Percentiles rank a stretch among this genome's conserved stretches.
Conservation (phyloP, 1,284 basidiomycete species). For the Takashimella koratensis region DNA sequence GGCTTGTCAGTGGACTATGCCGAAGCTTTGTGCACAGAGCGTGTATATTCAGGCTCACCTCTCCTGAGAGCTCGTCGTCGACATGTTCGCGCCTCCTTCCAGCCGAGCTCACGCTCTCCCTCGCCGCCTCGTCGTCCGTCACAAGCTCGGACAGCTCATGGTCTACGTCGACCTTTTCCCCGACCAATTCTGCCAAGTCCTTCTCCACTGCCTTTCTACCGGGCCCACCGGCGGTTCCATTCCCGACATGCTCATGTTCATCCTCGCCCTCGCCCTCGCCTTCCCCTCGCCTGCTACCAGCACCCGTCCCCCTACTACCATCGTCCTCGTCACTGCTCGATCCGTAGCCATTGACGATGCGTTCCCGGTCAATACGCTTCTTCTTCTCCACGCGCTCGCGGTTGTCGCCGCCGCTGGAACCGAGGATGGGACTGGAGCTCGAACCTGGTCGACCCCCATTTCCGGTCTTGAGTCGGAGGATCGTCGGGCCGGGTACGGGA, state of each 20-base stretch:
- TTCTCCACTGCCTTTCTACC: slow-evolving; percentile 14
- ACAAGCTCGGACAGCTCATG: slow-evolving; percentile 33
- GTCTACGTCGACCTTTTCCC: slow-evolving; percentile 15
- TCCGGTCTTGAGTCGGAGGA: not conserved
- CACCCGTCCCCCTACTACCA: not conserved
- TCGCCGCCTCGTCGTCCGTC: slow-evolving; percentile 21
- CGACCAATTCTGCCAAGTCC: slow-evolving; percentile 27
- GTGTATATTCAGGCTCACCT: slow-evolving; percentile 18
- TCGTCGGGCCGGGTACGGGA: not conserved
- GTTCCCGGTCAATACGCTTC: slow-evolving; percentile 22
- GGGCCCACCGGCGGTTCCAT: not conserved
- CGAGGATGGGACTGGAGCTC: slow-evolving; percentile 4
- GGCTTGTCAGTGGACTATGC: slow-evolving; percentile 4
- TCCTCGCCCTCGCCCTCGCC: not conserved
- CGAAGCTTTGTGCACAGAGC: no score
- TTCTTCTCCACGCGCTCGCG: slow-evolving; percentile 15
- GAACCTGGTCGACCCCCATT: not conserved
- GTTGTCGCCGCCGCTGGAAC: slow-evolving; percentile 12
- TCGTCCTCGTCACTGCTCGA: slow-evolving; percentile 26
- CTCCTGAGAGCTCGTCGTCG: slow-evolving; percentile 33
- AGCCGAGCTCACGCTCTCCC: slow-evolving; percentile 10
- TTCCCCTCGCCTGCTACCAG: not conserved
- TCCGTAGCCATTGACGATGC: slow-evolving; percentile 35
- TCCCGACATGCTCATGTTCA: not conserved
- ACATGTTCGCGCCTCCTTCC: slow-evolving; percentile 29